A percentile compares a stretch with the other conserved stretches of the same genome.
These are phyloP conservation scores for Mycena chlorophos DNA, from an alignment of 768 basidiomycete genomes.

Conservation along the genomic window DNA sequence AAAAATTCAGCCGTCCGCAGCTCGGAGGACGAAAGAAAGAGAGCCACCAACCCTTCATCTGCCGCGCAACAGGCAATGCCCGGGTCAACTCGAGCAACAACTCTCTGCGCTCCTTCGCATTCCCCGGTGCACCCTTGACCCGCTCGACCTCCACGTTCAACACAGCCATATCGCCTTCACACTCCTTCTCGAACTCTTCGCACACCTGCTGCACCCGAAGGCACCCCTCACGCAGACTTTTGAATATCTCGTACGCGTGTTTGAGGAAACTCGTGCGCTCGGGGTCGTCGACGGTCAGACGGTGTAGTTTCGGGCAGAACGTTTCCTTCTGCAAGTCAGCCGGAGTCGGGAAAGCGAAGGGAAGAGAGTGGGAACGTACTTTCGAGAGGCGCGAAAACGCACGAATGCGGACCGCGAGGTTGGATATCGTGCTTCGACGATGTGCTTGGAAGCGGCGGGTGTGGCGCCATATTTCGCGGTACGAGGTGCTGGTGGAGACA, in stretches of 20 bases:
- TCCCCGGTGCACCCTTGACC: conserved; percentile 13
- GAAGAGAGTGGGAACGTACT: neutral
- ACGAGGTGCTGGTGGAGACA: conserved; percentile 17
- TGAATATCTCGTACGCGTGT: neutral
- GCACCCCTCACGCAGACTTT: conserved; percentile 9
- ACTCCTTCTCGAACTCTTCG: conserved; percentile 4
- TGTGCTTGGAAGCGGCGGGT: conserved; percentile 8
- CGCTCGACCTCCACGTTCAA: conserved; percentile 12
- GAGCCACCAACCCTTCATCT: neutral
- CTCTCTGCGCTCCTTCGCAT: conserved; percentile 15
- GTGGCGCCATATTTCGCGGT: conserved; percentile 17
- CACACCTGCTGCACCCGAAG: conserved; percentile 1
- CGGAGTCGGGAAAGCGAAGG: neutral
- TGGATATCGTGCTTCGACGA: conserved; percentile 7
- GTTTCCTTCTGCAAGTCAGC: neutral
- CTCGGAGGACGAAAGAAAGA: no score
- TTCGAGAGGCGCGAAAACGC: neutral
- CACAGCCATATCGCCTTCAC: conserved; percentile 9
- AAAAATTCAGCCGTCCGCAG: neutral
- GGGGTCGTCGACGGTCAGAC: neutral
- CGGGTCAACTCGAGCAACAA: neutral
- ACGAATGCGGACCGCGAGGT: neutral
- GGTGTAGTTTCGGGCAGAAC: neutral
- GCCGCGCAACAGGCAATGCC: neutral
- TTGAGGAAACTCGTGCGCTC: conserved; percentile 1